Evolutionary conservation across 2,329 filamentous ascomycete species (phyloP), one percentile per base, ranked within the genome.

Genomic region (Pyricularia sp.): DNA sequence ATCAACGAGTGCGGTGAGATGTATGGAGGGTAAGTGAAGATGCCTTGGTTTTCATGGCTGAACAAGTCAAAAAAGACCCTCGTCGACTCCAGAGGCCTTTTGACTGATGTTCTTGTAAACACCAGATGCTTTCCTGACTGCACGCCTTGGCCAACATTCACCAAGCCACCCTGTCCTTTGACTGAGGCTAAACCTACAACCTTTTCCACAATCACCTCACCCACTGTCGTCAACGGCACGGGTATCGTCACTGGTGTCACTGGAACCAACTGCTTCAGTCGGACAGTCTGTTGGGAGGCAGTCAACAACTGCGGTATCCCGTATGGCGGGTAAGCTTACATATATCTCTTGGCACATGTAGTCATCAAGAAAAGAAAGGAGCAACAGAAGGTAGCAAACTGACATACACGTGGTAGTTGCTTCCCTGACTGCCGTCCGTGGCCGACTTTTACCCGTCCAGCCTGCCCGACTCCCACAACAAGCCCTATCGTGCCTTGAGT

Each of bases 111-210:
- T 26, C 23, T 25, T 61, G 58, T 26, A 26, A 12, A 61, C 23
- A 12, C 17, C 25, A 68, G 66, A 9, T 68, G 66, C 26, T 68
- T 68, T 20, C 55, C 66, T 12, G 66, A 68, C 30, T 68, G 66
- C 31, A 68, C 33, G 23, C 66, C 66, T 28, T 68, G 66, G 66
- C 66, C 66, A n/a, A 66, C 64, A 12, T 42, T 66, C 5, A 6
- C 30, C 23, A 36, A 36, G 23, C 64, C 64, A 20, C 28, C 64
- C 14, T 66, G 64, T 50, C 33, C 64, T 14, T 61, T 17, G 63
- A 65, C 17, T 33, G 26, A 25, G 20, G 17, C 28, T 5, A 31
- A 5, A 20, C 26, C 26, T 65, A 28, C 63, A 30, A 65, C 63
- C 26, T 26, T 42, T 50, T 31, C 31, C 28, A 65, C 28, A 25